Percentiles rank a stretch among this genome's conserved stretches.
phyloP scores from a whole-genome alignment of 2,329 filamentous ascomycete genomes.

The Zymoseptoria pseudotritici region DNA sequence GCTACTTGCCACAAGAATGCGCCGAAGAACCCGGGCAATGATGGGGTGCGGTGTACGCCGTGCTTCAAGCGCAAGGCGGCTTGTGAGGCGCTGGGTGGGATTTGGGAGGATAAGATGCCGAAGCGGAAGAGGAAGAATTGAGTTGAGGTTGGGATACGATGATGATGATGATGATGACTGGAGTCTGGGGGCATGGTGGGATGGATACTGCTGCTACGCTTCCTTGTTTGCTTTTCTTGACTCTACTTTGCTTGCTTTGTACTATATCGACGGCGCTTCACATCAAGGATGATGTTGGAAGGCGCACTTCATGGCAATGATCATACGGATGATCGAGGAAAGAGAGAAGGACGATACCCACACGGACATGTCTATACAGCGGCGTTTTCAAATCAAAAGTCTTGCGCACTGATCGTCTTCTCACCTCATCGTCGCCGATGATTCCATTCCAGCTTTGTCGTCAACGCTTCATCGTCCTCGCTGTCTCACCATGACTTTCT shows the following conservation, averaged over 20 bases:
- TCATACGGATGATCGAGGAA: neutral
- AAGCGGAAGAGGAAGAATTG: neutral
- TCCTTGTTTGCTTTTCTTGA: neutral
- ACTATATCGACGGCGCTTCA: neutral
- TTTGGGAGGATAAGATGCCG: neutral
- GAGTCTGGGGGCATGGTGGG: neutral
- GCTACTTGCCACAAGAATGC: slow-evolving; percentile 4
- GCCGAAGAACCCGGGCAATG: slow-evolving; percentile 5
- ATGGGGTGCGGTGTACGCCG: slow-evolving; percentile 7
- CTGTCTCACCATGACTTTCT: neutral
- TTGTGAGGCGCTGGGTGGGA: neutral
- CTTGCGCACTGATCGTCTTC: neutral
- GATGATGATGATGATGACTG: neutral
- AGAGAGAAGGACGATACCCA: neutral
- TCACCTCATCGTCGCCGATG: neutral
- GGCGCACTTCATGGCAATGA: neutral
- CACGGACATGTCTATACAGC: neutral
- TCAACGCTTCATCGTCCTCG: neutral
- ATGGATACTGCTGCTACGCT: neutral
- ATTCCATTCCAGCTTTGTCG: neutral
- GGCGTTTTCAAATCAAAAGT: neutral
- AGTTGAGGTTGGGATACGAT: neutral
- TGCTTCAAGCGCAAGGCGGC: slow-evolving; percentile 4
- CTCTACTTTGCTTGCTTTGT: neutral
- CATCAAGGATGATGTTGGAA: neutral